Evolutionary conservation across 176 grass and related monocot species (phyloP).

Genomic region (Aechmea fasciata): DNA sequence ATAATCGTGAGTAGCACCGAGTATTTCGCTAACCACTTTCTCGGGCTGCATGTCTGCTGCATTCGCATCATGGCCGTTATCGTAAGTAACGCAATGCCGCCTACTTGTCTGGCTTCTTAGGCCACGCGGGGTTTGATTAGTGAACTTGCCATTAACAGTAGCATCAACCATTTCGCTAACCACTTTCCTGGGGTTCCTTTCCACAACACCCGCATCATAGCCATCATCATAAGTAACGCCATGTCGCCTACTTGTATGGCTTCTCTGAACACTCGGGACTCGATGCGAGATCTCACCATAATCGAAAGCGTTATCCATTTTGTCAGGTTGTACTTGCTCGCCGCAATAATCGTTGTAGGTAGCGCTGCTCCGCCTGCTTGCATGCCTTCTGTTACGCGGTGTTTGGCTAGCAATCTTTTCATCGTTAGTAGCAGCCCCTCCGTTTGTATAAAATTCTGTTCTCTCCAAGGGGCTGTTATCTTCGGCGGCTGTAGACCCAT

Average conservation of each 20-base stretch:
- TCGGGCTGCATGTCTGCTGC: not conserved
- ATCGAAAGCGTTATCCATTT: too few species aligned
- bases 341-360: constrained; percentile 22
- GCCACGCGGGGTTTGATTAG: constrained; percentile 7
- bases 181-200: not conserved
- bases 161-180: constrained; percentile 16
- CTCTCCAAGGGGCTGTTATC: constrained; percentile 9
- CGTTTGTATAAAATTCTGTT: constrained; percentile 2
- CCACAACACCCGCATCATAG: not conserved
- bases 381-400: constrained; percentile 26
- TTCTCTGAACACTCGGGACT: constrained; percentile 29
- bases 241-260: constrained; percentile 34
- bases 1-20: not conserved
- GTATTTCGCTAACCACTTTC: not conserved
- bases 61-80: not conserved
- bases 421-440: constrained; percentile 11
- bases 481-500: constrained; percentile 10
- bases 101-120: not conserved
- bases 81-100: not conserved
- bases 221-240: not conserved
- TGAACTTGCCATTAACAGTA: constrained; percentile 15
- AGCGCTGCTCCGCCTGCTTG: constrained; percentile 29
- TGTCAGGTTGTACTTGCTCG: not conserved
- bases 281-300: constrained; percentile 26
- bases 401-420: constrained; percentile 29